phyloP scores from a whole-genome alignment of 805 yeast genomes.

The Myxozyma sirexii region DNA sequence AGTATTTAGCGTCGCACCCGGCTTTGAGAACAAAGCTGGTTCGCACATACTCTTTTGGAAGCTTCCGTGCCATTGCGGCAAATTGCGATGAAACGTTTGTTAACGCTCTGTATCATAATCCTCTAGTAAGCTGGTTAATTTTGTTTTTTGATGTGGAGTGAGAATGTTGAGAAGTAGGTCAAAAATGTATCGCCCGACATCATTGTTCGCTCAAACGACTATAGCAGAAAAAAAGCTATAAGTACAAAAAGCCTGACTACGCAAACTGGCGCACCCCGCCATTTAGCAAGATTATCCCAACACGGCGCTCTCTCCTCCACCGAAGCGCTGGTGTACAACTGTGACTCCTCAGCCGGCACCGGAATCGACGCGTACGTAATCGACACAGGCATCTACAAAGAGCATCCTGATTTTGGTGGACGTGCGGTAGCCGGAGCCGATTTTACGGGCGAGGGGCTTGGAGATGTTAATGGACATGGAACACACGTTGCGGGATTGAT shows the following conservation, averaged over 20 bases:
- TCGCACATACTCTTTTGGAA: conserved; percentile 65
- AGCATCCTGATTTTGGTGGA: conserved; percentile 51
- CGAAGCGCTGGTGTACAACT: conserved; percentile 40
- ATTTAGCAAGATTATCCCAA: conserved; percentile 41
- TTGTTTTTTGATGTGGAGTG: too few species aligned
- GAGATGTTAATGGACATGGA: conserved; percentile 88
- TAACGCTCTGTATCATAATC: conserved; percentile 54
- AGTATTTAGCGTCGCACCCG: conserved; percentile 46
- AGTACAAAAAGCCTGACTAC: conserved; percentile 42
- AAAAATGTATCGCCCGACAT: conserved; percentile 72
- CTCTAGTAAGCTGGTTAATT: conserved; percentile 46
- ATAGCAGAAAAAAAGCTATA: too few species aligned
- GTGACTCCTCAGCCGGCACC: conserved; percentile 49
- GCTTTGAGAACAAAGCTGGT: conserved; percentile 51
- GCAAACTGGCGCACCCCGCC: conserved; percentile 59
- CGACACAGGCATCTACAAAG: conserved; percentile 70
- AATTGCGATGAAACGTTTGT: conserved; percentile 53
- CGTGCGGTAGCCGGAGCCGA: conserved; percentile 51
- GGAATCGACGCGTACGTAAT: conserved; percentile 74
- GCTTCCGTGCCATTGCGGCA: conserved; percentile 71
- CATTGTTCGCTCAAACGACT: conserved; percentile 50
- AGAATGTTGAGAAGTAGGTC: conserved; percentile 43
- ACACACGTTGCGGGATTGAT: conserved; percentile 91
- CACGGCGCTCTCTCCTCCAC: conserved; percentile 33
- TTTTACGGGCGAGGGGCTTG: conserved; percentile 52